phyloP scores from a whole-genome alignment of 148 eudicot genomes.

The Rhododendron vialii region DNA sequence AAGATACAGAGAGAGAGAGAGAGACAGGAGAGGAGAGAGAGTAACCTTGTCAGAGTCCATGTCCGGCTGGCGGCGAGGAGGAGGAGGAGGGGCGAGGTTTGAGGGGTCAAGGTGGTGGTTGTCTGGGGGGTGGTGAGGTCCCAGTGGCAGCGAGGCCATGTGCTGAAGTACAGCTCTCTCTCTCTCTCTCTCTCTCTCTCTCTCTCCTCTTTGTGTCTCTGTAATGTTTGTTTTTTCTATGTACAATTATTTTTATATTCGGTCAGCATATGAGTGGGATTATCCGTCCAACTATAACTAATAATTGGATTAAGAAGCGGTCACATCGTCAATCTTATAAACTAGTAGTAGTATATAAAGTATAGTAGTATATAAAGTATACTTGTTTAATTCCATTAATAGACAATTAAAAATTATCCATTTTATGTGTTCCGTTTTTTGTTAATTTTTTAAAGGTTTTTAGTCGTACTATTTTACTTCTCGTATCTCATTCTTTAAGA shows the following conservation, averaged over 20 bases:
- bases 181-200: neutral
- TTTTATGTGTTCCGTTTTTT: too few relatives aligned
- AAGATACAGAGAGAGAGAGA: neutral
- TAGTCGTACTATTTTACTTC: neutral
- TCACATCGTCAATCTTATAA: neutral
- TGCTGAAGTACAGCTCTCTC: slow-evolving; percentile 16
- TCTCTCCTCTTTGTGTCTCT: neutral
- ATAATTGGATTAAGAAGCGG: neutral
- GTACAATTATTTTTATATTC: neutral
- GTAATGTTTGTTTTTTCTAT: neutral
- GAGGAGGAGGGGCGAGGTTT: slow-evolving; percentile 12
- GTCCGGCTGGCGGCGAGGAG: slow-evolving; percentile 25
- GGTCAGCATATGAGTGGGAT: neutral
- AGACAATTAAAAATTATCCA: too few relatives aligned
- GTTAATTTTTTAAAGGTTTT: too few relatives aligned
- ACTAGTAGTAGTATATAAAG: too few relatives aligned
- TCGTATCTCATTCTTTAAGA: neutral
- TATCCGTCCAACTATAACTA: neutral
- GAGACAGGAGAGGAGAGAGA: neutral
- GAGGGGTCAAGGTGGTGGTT: slow-evolving; percentile 17
- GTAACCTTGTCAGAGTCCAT: slow-evolving; percentile 43
- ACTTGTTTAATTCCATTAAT: too few relatives aligned
- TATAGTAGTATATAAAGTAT: too few relatives aligned
- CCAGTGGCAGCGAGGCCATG: slow-evolving; percentile 53
- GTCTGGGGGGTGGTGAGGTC: slow-evolving; percentile 42